phyloP scores from a whole-genome alignment of 2,329 filamentous ascomycete species.

The Chaetomium sp. region DNA sequence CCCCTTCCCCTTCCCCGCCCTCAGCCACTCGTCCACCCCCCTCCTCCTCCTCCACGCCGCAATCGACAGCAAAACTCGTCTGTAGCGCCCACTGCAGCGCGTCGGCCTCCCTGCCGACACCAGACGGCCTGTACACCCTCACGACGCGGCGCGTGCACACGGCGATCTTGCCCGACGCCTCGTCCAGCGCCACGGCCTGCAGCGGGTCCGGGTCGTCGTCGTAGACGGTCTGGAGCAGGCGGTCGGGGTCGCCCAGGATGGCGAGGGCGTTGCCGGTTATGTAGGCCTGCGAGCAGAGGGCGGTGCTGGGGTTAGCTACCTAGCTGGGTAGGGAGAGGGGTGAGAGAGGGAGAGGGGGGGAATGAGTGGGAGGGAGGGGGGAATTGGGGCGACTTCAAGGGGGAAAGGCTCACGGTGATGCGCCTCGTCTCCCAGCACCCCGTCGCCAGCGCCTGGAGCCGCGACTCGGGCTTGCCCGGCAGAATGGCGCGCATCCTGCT shows the following conservation, averaged over 20 bases:
- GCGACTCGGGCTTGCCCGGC: constrained; percentile 52
- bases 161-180: constrained; percentile 81
- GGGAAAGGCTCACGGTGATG: constrained; percentile 38
- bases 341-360: not conserved
- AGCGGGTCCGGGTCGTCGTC: constrained; percentile 70
- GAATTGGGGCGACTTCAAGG: too few species aligned
- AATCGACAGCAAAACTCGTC: constrained; percentile 56
- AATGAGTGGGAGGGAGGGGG: not conserved
- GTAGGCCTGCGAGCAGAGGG: constrained; percentile 65
- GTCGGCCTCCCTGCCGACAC: constrained; percentile 61
- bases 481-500: constrained; percentile 50
- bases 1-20: constrained; percentile 23
- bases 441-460: constrained; percentile 51
- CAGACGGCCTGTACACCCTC: constrained; percentile 77
- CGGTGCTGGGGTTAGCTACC: not conserved
- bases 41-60: too few species aligned
- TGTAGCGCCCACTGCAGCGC: constrained; percentile 55
- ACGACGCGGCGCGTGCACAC: constrained; percentile 67
- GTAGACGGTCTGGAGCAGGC: constrained; percentile 85
- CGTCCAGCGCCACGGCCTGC: constrained; percentile 78
- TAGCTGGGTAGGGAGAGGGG: too few species aligned
- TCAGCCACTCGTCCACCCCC: constrained; percentile 28
- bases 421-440: constrained; percentile 48
- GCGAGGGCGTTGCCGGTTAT: constrained; percentile 87
- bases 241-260: constrained; percentile 66